A percentile compares a stretch with the other conserved stretches of the same genome.
Conservation (phyloP, 2,329 filamentous ascomycete genomes). For the Aspergillus puulaauensis region DNA sequence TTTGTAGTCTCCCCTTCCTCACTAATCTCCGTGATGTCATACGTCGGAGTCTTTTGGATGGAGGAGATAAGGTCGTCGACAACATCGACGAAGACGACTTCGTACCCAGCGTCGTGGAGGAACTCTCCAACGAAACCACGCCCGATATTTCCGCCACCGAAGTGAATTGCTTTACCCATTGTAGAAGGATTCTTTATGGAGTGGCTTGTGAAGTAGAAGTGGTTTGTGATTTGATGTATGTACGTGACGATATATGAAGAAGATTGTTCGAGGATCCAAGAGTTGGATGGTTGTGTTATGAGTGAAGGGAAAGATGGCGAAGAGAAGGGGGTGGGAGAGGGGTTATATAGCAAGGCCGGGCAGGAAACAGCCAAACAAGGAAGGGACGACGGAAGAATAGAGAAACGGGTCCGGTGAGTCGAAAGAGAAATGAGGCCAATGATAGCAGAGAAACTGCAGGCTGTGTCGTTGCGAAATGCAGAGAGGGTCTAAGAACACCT, state of each 20-base stretch:
- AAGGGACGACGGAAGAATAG: constrained; percentile 5
- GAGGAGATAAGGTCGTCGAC: constrained; percentile 77
- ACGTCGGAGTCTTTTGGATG: constrained; percentile 73
- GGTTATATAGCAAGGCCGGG: constrained; percentile 8
- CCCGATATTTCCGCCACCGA: constrained; percentile 83
- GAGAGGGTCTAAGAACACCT: background rate
- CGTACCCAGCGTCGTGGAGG: constrained; percentile 90
- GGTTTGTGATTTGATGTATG: background rate
- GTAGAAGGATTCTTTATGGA: constrained; percentile 11
- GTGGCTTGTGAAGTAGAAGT: background rate
- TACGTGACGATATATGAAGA: constrained; percentile 8
- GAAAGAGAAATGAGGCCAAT: constrained; percentile 9
- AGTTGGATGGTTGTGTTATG: constrained; percentile 5
- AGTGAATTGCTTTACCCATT: constrained; percentile 70
- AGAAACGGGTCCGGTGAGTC: constrained; percentile 13
- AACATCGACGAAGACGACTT: constrained; percentile 96
- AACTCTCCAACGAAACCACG: constrained; percentile 88
- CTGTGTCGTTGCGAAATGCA: background rate
- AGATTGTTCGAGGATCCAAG: background rate
- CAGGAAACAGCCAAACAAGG: constrained; percentile 4
- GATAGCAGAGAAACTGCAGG: constrained; percentile 1
- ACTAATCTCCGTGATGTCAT: constrained; percentile 92
- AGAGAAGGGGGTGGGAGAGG: constrained; percentile 2
- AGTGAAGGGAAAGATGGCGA: background rate
- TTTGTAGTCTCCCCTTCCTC: constrained; percentile 76